Base-by-base conservation (phyloP, 73 alveolate species). In the Paramecium sexaurelia region DNA sequence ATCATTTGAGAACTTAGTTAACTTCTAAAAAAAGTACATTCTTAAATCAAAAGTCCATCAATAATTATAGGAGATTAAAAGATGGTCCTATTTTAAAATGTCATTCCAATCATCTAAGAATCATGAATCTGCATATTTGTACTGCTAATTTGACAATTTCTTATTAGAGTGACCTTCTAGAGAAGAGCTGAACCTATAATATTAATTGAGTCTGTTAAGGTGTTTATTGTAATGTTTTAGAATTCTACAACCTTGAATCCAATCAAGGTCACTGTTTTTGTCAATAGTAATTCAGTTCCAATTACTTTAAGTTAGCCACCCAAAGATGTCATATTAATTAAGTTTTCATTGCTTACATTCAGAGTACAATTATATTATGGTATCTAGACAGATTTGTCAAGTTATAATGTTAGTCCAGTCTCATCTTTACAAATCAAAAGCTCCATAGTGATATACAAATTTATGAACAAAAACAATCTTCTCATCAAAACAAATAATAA, bases 401-500 rank as follows among this genome's bases (percentile, higher is more conserved):
- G 20, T 61, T 61, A 45, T 11, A 61, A 5, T 29, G 43, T 61
- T 24, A 61, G 83, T 29, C 83, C 83, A 17, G 11, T 61, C 24
- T 61, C 39, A 32, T 61, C 43, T 26, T 11, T 61, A n/a, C 83
- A 61, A 61, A 61, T 61, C 43, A 61, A 61, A 9, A 61, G 26
- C 43, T 32, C 83, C 26, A 61, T 61, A 11, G 83, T 32, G 39
- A 61, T 61, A 61, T 61, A 61, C 43, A 61, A 61, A 61, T 61
- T 61, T 61, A 61, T 29, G 83, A 61, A 32, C 47, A 61, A 61
- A 61, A 61, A 24, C 83, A 61, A 61, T 61, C 83, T 61, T 61
- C 43, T 61, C 83, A 61, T 61, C 83, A 61, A 61, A 61, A 61
- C 83, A 61, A 61, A 61, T 61, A 61, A 61, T 61, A 26, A 61